Evolutionary conservation across 2,329 filamentous ascomycete genomes (phyloP).

Genomic region (Aspergillus oerlinghausenensis): DNA sequence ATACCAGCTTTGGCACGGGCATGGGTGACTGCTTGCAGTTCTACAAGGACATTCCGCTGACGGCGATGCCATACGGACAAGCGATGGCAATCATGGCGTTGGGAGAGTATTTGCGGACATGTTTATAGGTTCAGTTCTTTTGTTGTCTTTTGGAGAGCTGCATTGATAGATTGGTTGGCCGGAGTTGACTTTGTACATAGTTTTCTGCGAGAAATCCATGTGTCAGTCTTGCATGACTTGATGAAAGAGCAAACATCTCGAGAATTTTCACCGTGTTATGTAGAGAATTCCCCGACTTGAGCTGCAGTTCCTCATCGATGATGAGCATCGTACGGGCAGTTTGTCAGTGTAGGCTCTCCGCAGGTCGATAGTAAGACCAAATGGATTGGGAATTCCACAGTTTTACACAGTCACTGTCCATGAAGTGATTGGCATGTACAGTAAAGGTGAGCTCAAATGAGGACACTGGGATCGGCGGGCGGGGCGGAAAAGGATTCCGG

Average conservation of each 20-base stretch:
- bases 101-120: conserved; percentile 66
- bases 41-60: conserved; percentile 71
- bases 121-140: conserved; percentile 33
- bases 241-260: background rate
- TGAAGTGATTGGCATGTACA: background rate
- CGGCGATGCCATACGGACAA: conserved; percentile 80
- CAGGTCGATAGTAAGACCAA: background rate
- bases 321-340: background rate
- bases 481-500: background rate
- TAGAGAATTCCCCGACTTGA: background rate
- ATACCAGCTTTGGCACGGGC: conserved; percentile 73
- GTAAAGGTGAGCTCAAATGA: background rate
- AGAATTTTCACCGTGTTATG: background rate
- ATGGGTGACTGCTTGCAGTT: conserved; percentile 72
- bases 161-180: background rate
- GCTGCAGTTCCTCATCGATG: background rate
- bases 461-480: background rate
- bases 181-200: background rate
- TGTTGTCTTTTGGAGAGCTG: background rate
- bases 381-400: too few relatives aligned
- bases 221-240: background rate
- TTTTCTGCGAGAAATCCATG: background rate
- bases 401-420: too few relatives aligned
- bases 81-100: conserved; percentile 80
- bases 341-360: background rate